phyloP scores from a whole-genome alignment of 2,329 filamentous ascomycete species.

The Pseudogymnoascus sp. region DNA sequence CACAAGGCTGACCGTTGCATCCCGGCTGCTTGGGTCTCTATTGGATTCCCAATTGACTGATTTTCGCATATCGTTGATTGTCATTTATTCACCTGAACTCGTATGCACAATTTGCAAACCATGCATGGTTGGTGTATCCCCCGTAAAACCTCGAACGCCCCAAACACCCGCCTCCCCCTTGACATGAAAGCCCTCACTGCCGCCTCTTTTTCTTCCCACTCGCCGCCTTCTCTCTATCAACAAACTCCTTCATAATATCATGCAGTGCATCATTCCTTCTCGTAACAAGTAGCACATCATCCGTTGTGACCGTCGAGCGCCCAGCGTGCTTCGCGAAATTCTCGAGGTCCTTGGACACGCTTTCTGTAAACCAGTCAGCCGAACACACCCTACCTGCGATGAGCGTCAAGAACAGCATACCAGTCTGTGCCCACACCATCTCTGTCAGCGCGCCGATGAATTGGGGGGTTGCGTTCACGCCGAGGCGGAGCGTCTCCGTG shows the following conservation, averaged over 20 bases:
- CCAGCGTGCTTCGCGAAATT: conserved; percentile 69
- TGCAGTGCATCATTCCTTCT: conserved; percentile 80
- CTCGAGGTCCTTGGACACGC: conserved; percentile 51
- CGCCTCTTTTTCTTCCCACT: conserved; percentile 20
- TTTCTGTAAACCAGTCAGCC: conserved; percentile 34
- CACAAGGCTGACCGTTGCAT: not conserved
- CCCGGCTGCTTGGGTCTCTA: not conserved
- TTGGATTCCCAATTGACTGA: not conserved
- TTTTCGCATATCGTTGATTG: not conserved
- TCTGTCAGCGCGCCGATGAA: conserved; percentile 82
- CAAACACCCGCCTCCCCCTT: not conserved
- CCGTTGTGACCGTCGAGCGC: conserved; percentile 67
- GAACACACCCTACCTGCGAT: not conserved
- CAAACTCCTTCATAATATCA: conserved; percentile 59
- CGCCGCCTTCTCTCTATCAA: conserved; percentile 50
- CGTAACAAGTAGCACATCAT: conserved; percentile 81
- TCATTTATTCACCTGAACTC: not conserved
- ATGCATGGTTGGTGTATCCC: not conserved
- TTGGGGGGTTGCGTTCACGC: conserved; percentile 81
- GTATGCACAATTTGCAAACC: not conserved
- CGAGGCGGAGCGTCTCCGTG: conserved; percentile 62
- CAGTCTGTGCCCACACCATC: conserved; percentile 78
- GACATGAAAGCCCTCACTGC: not conserved
- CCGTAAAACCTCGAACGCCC: not conserved
- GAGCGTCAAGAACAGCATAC: conserved; percentile 36